Conservation (phyloP, 495 filamentous ascomycete genomes). For the Penicillium macrosclerotiorum region DNA sequence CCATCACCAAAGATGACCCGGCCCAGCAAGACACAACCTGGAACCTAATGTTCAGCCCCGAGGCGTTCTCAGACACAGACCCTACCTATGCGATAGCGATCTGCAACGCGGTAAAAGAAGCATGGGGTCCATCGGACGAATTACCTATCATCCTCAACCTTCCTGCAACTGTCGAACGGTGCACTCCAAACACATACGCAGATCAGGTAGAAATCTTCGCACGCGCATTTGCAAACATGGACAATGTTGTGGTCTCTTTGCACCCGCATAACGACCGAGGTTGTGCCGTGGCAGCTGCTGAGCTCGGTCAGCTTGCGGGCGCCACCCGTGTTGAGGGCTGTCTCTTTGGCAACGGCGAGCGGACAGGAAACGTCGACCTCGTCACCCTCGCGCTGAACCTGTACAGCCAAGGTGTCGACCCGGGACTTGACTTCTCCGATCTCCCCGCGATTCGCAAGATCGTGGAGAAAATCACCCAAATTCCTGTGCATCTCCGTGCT, state of each 20-base stretch:
- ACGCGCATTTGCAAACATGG: constrained; percentile 66
- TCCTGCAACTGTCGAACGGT: constrained; percentile 84
- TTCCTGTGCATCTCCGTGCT: constrained; percentile 74
- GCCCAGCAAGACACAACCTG: constrained; percentile 65
- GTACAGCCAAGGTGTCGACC: constrained; percentile 82
- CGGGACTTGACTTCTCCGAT: constrained; percentile 77
- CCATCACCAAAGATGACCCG: constrained; percentile 85
- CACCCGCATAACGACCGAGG: constrained; percentile 89
- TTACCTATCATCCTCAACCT: constrained; percentile 89
- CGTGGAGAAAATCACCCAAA: constrained; percentile 81
- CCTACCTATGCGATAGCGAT: constrained; percentile 72
- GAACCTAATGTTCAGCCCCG: constrained; percentile 84
- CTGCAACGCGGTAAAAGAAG: constrained; percentile 81
- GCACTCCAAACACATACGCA: constrained; percentile 85
- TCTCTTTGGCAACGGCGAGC: constrained; percentile 86
- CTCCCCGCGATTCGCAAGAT: constrained; percentile 71
- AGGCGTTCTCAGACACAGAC: constrained; percentile 80
- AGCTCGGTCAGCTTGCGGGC: constrained; percentile 85
- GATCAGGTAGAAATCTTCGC: constrained; percentile 92
- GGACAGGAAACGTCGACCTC: constrained; percentile 92
- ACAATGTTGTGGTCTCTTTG: constrained; percentile 68
- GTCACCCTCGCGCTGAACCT: constrained; percentile 86
- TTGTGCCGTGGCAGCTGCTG: constrained; percentile 76
- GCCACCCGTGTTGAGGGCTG: constrained; percentile 85
- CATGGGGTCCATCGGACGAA: constrained; percentile 73